phyloP scores from a whole-genome alignment of 306 rosid genomes.

The Ormosia emarginata region DNA sequence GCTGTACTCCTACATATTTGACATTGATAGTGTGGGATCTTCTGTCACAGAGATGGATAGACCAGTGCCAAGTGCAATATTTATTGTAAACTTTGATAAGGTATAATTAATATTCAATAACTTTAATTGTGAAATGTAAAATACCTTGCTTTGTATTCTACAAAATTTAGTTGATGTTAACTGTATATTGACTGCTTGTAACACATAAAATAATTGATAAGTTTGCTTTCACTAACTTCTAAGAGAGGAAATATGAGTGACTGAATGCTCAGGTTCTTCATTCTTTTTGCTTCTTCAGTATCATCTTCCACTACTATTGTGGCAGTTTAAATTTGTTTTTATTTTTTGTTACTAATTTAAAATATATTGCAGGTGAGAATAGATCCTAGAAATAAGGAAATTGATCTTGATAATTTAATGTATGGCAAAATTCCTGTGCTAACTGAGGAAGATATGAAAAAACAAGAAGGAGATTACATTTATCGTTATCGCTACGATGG shows the following conservation, averaged over 20 bases:
- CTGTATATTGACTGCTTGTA: not conserved
- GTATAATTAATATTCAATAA: conserved; percentile 38
- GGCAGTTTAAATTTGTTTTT: not conserved
- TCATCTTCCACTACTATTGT: not conserved
- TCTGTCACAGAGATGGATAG: conserved; percentile 57
- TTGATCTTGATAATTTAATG: conserved; percentile 71
- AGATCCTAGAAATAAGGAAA: conserved; percentile 85
- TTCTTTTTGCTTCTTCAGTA: conserved; percentile 13
- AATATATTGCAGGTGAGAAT: conserved; percentile 62
- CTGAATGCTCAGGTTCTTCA: conserved; percentile 6
- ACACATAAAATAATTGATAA: not conserved
- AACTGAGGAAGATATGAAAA: conserved; percentile 75
- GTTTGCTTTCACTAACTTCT: not conserved
- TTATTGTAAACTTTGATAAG: conserved; percentile 91
- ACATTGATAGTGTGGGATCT: conserved; percentile 43
- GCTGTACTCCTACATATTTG: conserved; percentile 78
- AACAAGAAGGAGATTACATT: conserved; percentile 82
- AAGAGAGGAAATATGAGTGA: not conserved
- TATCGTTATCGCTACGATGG: conserved; percentile 92
- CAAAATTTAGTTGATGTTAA: not conserved
- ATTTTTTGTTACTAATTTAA: not conserved
- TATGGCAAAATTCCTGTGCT: conserved; percentile 60
- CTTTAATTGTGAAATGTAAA: conserved; percentile 2
- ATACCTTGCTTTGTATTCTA: conserved; percentile 5
- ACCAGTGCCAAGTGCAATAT: conserved; percentile 72